phyloP scores from a whole-genome alignment of 352 stramenopile species.

The Phytophthora fragariae region DNA sequence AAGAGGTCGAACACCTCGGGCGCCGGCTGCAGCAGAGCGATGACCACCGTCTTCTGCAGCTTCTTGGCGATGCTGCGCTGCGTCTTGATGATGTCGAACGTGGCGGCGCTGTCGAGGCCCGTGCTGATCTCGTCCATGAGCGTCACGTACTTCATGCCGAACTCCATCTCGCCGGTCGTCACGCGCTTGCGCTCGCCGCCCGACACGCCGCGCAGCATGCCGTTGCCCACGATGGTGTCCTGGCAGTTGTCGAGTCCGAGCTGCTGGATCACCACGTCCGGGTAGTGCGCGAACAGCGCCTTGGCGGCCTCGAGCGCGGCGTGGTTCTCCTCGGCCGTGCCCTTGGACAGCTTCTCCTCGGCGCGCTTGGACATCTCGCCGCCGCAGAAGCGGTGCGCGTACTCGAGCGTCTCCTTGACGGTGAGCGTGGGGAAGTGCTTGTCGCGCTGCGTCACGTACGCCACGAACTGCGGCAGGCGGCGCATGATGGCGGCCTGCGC shows the following conservation, averaged over 20 bases:
- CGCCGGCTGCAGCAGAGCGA: slow-evolving; percentile 85
- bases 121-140: slow-evolving; percentile 94
- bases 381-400: slow-evolving; percentile 80
- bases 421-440: slow-evolving; percentile 85
- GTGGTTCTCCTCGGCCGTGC: slow-evolving; percentile 31
- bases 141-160: slow-evolving; percentile 73
- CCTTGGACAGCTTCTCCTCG: slow-evolving; percentile 45
- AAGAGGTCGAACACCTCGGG: slow-evolving; percentile 47
- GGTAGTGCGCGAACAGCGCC: slow-evolving; percentile 33
- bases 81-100: slow-evolving; percentile 43
- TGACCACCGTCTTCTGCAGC: slow-evolving; percentile 52
- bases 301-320: slow-evolving; percentile 26
- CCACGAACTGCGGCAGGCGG: slow-evolving; percentile 48
- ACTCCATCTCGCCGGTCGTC: slow-evolving; percentile 89
- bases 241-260: slow-evolving; percentile 60
- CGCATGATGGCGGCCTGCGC: slow-evolving; percentile 34
- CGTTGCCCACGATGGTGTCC: slow-evolving; percentile 65
- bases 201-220: slow-evolving; percentile 62
- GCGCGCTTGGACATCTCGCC: slow-evolving; percentile 37
- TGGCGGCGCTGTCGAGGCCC: slow-evolving; percentile 84
- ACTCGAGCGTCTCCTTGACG: slow-evolving; percentile 37
- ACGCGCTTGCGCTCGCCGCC: slow-evolving; percentile 78
- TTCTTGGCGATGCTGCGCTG: slow-evolving; percentile 27
- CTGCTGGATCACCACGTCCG: slow-evolving; percentile 44
- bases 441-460: slow-evolving; percentile 71